Percentiles rank a stretch among this genome's conserved stretches.
phyloP scores from a whole-genome alignment of 495 filamentous ascomycete genomes.

The Hypoxylon subgilvum region DNA sequence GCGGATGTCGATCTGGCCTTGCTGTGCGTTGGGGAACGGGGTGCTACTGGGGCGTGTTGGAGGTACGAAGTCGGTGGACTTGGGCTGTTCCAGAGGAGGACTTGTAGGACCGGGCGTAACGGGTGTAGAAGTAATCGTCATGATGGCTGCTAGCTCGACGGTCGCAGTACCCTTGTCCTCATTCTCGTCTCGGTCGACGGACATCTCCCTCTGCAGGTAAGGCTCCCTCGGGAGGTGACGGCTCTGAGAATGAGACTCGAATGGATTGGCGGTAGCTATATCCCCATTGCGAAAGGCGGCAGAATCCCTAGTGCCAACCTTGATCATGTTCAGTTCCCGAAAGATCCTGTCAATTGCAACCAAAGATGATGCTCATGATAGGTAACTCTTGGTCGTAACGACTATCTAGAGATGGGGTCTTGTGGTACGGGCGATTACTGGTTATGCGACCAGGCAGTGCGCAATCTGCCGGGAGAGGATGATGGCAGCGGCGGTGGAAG shows the following conservation, averaged over 20 bases:
- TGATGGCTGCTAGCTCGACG: conserved; percentile 55
- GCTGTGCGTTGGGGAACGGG: conserved; percentile 61
- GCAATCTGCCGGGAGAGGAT: no score
- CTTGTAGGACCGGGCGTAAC: conserved; percentile 61
- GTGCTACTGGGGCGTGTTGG: conserved; percentile 62
- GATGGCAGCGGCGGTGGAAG: no score
- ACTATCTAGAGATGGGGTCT: conserved; percentile 4
- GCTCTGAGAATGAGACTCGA: conserved; percentile 33
- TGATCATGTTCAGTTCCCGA: conserved; percentile 26
- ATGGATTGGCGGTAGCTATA: conserved; percentile 6
- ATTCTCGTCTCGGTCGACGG: conserved; percentile 39
- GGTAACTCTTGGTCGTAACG: conserved; percentile 1
- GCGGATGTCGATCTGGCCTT: conserved; percentile 49
- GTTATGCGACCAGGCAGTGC: no score
- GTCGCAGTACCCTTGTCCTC: conserved; percentile 52
- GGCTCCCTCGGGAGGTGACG: conserved; percentile 37
- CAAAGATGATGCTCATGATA: conserved; percentile 34
- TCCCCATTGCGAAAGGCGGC: conserved; percentile 33
- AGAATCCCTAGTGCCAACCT: conserved; percentile 26
- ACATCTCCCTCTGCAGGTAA: conserved; percentile 34
- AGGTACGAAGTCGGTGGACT: conserved; percentile 56
- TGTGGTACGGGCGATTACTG: no score
- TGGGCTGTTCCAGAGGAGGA: conserved; percentile 54
- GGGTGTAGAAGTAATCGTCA: conserved; percentile 58
- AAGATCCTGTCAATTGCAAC: conserved; percentile 16